phyloP scores from a whole-genome alignment of 2,329 filamentous ascomycete genomes.

The Ophiostoma australiae region DNA sequence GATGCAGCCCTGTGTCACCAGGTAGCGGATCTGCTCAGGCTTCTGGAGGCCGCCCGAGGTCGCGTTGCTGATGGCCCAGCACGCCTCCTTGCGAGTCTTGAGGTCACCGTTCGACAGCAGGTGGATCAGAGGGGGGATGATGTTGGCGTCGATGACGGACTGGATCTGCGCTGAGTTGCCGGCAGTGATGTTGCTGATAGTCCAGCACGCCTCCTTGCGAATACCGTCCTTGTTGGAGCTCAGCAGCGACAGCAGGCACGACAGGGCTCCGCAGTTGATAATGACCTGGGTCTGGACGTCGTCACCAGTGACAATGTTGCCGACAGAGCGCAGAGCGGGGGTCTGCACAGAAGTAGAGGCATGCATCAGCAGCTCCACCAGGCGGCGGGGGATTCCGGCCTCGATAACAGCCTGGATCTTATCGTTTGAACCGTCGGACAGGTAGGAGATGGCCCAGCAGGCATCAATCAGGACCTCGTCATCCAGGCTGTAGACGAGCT shows the following conservation, averaged over 20 bases:
- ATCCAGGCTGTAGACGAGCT: conserved; percentile 96
- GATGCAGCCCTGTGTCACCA: conserved; percentile 91
- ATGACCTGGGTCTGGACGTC: conserved; percentile 99
- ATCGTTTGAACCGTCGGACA: conserved; percentile 96
- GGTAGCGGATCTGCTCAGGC: conserved; percentile 95
- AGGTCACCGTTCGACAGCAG: conserved; percentile 94
- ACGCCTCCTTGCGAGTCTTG: conserved; percentile 98
- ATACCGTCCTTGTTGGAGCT: conserved; percentile 98
- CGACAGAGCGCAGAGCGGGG: conserved; percentile 90
- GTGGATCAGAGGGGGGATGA: conserved; percentile 93
- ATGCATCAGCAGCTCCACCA: conserved; percentile 97
- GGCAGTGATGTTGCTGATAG: conserved; percentile 97
- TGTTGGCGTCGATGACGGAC: conserved; percentile 91
- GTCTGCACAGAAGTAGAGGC: conserved; percentile 98
- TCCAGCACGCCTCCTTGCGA: conserved; percentile 99
- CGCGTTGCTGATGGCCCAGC: conserved; percentile 98
- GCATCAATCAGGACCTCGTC: conserved; percentile 98
- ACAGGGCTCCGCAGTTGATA: conserved; percentile 93
- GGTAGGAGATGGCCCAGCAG: conserved; percentile 98
- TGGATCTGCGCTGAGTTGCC: conserved; percentile 98
- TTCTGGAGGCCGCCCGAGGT: conserved; percentile 97
- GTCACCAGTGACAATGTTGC: conserved; percentile 97
- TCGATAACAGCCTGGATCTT: conserved; percentile 99
- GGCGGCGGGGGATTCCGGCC: conserved; percentile 89
- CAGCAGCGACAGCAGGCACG: conserved; percentile 85